A percentile compares a stretch with the other conserved stretches of the same genome.
phyloP scores from a whole-genome alignment of 192 early-diverging fungal genomes.

The Rhizoclosmatium sp. region DNA sequence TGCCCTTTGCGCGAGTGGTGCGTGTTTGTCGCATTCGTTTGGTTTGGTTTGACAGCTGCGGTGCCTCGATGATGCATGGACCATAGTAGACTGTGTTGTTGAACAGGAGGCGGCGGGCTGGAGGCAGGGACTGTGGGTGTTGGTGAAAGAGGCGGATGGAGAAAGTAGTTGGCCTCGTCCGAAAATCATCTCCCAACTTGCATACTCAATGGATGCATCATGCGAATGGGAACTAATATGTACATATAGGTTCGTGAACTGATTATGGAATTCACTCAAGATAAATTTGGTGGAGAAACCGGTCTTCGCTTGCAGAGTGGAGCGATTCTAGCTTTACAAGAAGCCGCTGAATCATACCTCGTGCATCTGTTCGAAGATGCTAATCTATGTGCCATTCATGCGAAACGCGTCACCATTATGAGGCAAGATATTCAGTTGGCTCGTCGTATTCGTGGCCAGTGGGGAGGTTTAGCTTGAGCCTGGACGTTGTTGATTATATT shows the following conservation, averaged over 20 bases:
- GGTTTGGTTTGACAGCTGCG: too few relatives aligned
- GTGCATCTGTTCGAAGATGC: conserved; percentile 91
- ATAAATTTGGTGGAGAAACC: conserved; percentile 27
- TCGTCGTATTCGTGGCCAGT: conserved; percentile 84
- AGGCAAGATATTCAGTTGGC: conserved; percentile 91
- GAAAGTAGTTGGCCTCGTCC: neutral
- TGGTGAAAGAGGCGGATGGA: neutral
- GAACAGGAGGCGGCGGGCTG: too few relatives aligned
- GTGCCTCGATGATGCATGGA: too few relatives aligned
- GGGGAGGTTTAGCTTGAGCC: conserved; percentile 58
- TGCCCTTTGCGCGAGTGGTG: conserved; percentile 88
- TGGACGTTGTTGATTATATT: too few relatives aligned
- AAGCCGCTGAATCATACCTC: conserved; percentile 72
- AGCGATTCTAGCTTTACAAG: conserved; percentile 71
- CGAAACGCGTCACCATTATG: conserved; percentile 94
- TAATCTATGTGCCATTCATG: conserved; percentile 92
- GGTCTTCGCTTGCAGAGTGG: conserved; percentile 73
- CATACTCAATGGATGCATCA: too few relatives aligned
- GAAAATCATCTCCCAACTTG: neutral
- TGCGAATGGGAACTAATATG: too few relatives aligned
- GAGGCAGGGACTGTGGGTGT: too few relatives aligned
- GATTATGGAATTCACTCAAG: neutral
- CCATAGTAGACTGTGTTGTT: too few relatives aligned
- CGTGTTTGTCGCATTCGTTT: too few relatives aligned
- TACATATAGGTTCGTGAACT: conserved; percentile 32